These are phyloP conservation scores for Poa annua DNA, from an alignment of 176 grass and related monocot genomes.

Conservation along the genomic window DNA sequence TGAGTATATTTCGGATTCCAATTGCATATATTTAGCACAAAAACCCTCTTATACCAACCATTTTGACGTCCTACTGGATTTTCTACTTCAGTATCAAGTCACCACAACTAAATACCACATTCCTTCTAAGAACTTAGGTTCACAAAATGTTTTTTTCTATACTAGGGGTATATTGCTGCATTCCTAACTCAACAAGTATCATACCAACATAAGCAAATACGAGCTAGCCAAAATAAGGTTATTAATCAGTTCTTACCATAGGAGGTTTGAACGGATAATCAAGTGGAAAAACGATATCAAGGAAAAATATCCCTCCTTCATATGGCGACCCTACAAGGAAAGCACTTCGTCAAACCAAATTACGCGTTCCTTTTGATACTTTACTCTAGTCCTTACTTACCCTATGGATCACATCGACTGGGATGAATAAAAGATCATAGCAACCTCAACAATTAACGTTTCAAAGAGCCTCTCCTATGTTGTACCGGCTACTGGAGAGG, in stretches of 20 bases:
- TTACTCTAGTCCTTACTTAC: background rate
- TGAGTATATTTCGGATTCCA: background rate
- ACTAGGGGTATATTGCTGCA: background rate
- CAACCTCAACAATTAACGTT: conserved; percentile 25
- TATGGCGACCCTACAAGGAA: conserved; percentile 71
- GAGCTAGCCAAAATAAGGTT: background rate
- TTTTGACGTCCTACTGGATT: conserved; percentile 2
- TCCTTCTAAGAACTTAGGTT: conserved; percentile 39
- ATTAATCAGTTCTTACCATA: conserved; percentile 54
- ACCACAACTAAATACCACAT: conserved; percentile 8
- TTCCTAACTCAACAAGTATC: conserved; percentile 22
- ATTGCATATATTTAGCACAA: background rate
- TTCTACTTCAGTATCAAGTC: background rate
- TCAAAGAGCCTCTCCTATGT: background rate
- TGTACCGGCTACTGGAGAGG: background rate
- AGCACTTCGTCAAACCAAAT: conserved; percentile 3
- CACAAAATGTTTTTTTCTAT: background rate
- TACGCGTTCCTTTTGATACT: background rate
- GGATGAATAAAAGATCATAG: background rate
- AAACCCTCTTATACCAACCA: conserved; percentile 3
- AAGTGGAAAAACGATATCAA: conserved; percentile 79
- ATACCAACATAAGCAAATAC: background rate
- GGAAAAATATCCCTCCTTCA: conserved; percentile 95
- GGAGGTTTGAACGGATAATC: conserved; percentile 94
- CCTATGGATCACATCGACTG: background rate